A percentile compares a stretch with the other conserved stretches of the same genome.
phyloP scores from a whole-genome alignment of 495 filamentous ascomycete species.

The Lophiostoma macrostomum region DNA sequence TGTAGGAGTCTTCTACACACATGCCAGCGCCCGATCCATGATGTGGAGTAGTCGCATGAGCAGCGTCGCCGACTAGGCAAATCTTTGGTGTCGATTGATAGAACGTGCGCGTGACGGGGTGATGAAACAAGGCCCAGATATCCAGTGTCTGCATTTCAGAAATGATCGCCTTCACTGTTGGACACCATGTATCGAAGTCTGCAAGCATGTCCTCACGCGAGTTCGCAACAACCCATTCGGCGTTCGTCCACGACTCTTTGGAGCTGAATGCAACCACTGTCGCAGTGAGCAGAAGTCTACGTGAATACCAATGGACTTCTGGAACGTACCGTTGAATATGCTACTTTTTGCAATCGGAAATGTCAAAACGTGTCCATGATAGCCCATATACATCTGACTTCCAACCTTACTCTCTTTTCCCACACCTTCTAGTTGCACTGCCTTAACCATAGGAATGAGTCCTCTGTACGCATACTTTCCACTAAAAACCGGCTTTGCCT shows the following conservation, averaged over 20 bases:
- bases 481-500: constrained; percentile 41
- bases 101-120: constrained; percentile 55
- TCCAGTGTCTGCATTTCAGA: constrained; percentile 40
- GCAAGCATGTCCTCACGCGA: constrained; percentile 54
- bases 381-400: constrained; percentile 56
- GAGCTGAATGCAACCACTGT: constrained; percentile 48
- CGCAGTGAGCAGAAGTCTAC: background rate
- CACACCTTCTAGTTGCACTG: constrained; percentile 53
- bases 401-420: constrained; percentile 48
- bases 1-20: constrained; percentile 65
- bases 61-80: constrained; percentile 64
- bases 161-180: constrained; percentile 47
- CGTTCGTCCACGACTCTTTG: constrained; percentile 46
- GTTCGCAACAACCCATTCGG: constrained; percentile 58
- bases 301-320: background rate
- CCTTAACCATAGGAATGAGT: constrained; percentile 57
- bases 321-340: constrained; percentile 52
- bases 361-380: constrained; percentile 57
- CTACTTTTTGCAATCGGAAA: constrained; percentile 63
- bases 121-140: constrained; percentile 61
- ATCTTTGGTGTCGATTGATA: constrained; percentile 47
- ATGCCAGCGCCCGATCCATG: constrained; percentile 67
- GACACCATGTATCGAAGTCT: constrained; percentile 56
- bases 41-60: constrained; percentile 67
- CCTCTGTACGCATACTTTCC: constrained; percentile 57